Conservation (phyloP, 2,329 filamentous ascomycete species). For the Chaetomium olivaceum region DNA sequence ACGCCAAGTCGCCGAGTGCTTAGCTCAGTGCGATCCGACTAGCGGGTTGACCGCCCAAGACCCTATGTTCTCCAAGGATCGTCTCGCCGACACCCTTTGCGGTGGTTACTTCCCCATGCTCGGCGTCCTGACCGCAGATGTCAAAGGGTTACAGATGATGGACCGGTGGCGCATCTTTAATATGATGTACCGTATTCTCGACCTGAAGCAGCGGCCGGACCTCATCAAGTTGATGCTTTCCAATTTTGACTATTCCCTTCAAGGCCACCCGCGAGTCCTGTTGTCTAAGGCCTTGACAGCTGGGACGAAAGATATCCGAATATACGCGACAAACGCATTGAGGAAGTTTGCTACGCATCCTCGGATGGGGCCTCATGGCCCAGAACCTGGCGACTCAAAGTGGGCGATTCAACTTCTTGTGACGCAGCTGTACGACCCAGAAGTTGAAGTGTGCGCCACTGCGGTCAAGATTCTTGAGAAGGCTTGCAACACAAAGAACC, state of each 20-base stretch:
- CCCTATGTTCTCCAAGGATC: slow-evolving; percentile 84
- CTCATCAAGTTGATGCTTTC: slow-evolving; percentile 84
- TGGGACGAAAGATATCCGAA: slow-evolving; percentile 86
- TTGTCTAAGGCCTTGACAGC: slow-evolving; percentile 92
- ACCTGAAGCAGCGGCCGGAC: slow-evolving; percentile 86
- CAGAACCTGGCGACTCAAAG: slow-evolving; percentile 68
- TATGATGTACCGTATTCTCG: slow-evolving; percentile 99
- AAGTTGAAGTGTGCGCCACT: slow-evolving; percentile 93
- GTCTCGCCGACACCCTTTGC: slow-evolving; percentile 82
- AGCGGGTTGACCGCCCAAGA: slow-evolving; percentile 76
- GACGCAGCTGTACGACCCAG: slow-evolving; percentile 96
- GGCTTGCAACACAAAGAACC: slow-evolving; percentile 87
- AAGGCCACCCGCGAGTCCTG: slow-evolving; percentile 87
- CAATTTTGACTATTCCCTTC: slow-evolving; percentile 88
- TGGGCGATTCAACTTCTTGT: slow-evolving; percentile 97
- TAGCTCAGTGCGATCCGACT: slow-evolving; percentile 89
- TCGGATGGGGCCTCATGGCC: slow-evolving; percentile 41
- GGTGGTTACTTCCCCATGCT: slow-evolving; percentile 93
- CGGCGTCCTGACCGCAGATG: slow-evolving; percentile 80
- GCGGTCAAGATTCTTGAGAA: slow-evolving; percentile 97
- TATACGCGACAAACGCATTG: slow-evolving; percentile 82
- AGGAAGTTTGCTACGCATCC: slow-evolving; percentile 77
- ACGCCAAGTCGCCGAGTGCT: slow-evolving; percentile 89
- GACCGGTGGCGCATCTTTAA: slow-evolving; percentile 98
- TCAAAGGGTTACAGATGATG: slow-evolving; percentile 81